phyloP scores from a whole-genome alignment of 441 rosid species.

The Aquilaria agallochum region DNA sequence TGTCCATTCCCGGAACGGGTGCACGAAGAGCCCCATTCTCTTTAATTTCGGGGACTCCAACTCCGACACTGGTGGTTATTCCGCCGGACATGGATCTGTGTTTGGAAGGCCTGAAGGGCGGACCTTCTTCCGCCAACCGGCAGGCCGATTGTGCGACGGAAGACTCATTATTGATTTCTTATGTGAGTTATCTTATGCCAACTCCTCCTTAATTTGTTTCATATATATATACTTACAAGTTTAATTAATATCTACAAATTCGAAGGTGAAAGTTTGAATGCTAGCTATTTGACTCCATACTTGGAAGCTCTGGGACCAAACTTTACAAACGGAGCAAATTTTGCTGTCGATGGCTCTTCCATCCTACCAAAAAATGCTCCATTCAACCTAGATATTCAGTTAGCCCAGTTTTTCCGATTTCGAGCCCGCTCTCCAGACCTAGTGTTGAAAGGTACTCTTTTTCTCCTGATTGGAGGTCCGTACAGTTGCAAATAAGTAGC shows the following conservation, averaged over 20 bases:
- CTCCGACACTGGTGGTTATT: slow-evolving; percentile 50
- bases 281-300: slow-evolving; percentile 39
- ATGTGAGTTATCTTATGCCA: slow-evolving; percentile 22
- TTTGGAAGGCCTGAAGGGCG: slow-evolving; percentile 42
- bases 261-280: slow-evolving; percentile 37
- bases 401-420: slow-evolving; percentile 39
- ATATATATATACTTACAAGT: too few species aligned
- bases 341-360: slow-evolving; percentile 41
- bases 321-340: slow-evolving; percentile 41
- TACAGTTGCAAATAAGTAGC: not conserved
- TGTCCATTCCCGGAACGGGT: slow-evolving; percentile 17
- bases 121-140: slow-evolving; percentile 39
- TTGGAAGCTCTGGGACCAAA: slow-evolving; percentile 48
- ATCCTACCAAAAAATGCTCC: slow-evolving; percentile 26
- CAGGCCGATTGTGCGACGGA: slow-evolving; percentile 43
- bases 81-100: slow-evolving; percentile 33
- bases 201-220: not conserved
- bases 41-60: slow-evolving; percentile 55
- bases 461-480: not conserved
- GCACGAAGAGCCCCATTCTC: slow-evolving; percentile 27
- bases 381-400: slow-evolving; percentile 30
- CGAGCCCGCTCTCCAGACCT: slow-evolving; percentile 39
- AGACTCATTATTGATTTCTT: slow-evolving; percentile 42
- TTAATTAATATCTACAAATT: too few species aligned
- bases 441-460: slow-evolving; percentile 23